These are phyloP conservation scores for Protomyces macrosporus DNA, from an alignment of 1,139 yeast species.

Conservation along the genomic window DNA sequence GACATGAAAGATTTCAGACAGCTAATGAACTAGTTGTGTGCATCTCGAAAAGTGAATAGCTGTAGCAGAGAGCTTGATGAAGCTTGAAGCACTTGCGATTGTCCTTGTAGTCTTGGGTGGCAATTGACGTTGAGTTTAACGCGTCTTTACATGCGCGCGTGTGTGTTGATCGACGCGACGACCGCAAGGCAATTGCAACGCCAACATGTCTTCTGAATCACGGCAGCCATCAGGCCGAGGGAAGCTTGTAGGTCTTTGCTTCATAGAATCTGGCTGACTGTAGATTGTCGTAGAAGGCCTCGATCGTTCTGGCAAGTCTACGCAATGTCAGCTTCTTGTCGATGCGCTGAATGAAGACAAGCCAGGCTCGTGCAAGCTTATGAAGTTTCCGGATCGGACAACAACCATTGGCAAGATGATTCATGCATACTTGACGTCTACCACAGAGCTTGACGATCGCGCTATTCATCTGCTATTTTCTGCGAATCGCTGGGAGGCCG, in stretches of 20 bases:
- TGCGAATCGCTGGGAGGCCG: constrained; percentile 87
- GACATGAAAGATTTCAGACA: not conserved
- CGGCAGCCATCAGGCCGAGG: not conserved
- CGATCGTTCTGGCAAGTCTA: constrained; percentile 91
- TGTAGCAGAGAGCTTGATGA: too few species aligned
- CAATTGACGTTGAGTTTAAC: too few species aligned
- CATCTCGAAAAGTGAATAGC: too few species aligned
- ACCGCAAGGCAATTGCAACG: too few species aligned
- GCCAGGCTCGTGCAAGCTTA: constrained; percentile 1
- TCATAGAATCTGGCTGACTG: constrained; percentile 53
- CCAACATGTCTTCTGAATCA: too few species aligned
- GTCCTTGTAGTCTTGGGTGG: too few species aligned
- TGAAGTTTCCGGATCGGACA: constrained; percentile 78
- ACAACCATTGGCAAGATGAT: constrained; percentile 78
- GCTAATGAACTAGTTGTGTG: too few species aligned
- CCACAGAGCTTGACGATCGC: constrained; percentile 49
- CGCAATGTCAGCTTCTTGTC: constrained; percentile 60
- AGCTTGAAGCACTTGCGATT: too few species aligned
- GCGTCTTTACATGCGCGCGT: too few species aligned
- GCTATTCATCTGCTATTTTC: constrained; percentile 82
- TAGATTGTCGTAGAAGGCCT: constrained; percentile 78
- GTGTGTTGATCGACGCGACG: too few species aligned
- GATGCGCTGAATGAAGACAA: constrained; percentile 4
- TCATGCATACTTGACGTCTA: constrained; percentile 56
- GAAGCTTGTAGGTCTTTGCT: not conserved